Percentiles rank a stretch among this genome's conserved stretches.
phyloP scores from a whole-genome alignment of 345 rosid species.

The Syzygium oleosum region DNA sequence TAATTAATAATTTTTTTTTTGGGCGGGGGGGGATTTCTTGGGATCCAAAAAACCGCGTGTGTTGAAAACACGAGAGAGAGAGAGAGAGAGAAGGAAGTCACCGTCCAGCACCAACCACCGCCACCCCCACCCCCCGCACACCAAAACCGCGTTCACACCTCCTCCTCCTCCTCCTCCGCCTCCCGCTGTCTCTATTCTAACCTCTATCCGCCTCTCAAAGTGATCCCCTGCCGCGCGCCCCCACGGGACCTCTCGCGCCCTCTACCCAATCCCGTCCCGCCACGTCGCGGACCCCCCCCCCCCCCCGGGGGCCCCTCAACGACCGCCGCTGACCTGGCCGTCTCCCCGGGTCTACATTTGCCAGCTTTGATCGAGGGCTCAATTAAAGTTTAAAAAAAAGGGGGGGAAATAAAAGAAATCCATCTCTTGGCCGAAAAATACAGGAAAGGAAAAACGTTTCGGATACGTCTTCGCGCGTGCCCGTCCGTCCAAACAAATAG shows the following conservation, averaged over 20 bases:
- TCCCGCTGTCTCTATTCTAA: too few species aligned
- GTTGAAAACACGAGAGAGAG: not conserved
- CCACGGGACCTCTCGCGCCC: not conserved
- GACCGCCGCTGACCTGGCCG: too few species aligned
- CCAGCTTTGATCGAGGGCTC: not conserved
- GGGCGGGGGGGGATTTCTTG: not conserved
- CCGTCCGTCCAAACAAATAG: not conserved
- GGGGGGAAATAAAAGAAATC: too few species aligned
- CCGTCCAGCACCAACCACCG: conserved; percentile 3
- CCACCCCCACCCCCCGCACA: conserved; percentile 13
- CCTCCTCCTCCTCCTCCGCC: not conserved
- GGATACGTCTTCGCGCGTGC: not conserved
- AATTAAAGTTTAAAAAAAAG: too few species aligned
- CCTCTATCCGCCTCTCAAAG: not conserved
- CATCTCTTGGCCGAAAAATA: too few species aligned
- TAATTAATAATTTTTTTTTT: too few species aligned
- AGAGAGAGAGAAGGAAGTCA: conserved; percentile 2
- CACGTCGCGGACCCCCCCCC: not conserved
- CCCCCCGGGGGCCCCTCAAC: not conserved
- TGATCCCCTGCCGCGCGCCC: not conserved
- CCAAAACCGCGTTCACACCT: conserved; percentile 28
- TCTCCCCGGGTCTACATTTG: not conserved
- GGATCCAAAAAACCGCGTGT: conserved; percentile 10
- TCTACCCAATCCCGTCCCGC: not conserved
- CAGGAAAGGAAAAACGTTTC: too few species aligned